Evolutionary conservation across 345 rosid genomes (phyloP).

Genomic region (Euphorbia lathyris): DNA sequence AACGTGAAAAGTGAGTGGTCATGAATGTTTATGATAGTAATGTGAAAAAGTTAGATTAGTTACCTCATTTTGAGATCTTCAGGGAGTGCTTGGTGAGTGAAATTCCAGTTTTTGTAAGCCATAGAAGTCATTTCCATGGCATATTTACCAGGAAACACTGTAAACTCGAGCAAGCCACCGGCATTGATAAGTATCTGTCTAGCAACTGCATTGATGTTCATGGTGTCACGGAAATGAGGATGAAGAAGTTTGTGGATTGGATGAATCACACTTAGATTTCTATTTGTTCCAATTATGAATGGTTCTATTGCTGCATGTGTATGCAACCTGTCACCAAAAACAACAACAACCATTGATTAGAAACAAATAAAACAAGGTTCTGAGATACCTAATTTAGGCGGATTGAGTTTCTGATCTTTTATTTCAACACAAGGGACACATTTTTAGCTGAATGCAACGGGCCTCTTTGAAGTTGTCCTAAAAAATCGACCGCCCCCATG

Average conservation of each 20-base stretch:
- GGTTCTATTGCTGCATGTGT: slow-evolving; percentile 50
- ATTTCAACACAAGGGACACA: too few relatives aligned
- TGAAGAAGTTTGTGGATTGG: slow-evolving; percentile 42
- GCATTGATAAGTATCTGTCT: slow-evolving; percentile 44
- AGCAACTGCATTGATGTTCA: slow-evolving; percentile 39
- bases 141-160: slow-evolving; percentile 39
- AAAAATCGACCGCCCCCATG: too few relatives aligned
- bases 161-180: slow-evolving; percentile 34
- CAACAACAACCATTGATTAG: too few relatives aligned
- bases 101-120: slow-evolving; percentile 41
- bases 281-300: slow-evolving; percentile 44
- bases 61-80: slow-evolving; percentile 42
- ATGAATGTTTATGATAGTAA: too few relatives aligned
- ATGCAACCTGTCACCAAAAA: slow-evolving; percentile 26
- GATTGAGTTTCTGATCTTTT: too few relatives aligned
- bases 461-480: too few relatives aligned
- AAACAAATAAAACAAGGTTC: too few relatives aligned
- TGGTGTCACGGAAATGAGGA: slow-evolving; percentile 46
- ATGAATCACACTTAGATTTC: slow-evolving; percentile 46
- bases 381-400: too few relatives aligned
- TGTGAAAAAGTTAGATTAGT: too few relatives aligned
- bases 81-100: slow-evolving; percentile 43
- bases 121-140: slow-evolving; percentile 40
- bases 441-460: too few relatives aligned
- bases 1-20: too few relatives aligned